Conservation (phyloP, 192 early-diverging fungal genomes). For the Backusella tuberculispora region DNA sequence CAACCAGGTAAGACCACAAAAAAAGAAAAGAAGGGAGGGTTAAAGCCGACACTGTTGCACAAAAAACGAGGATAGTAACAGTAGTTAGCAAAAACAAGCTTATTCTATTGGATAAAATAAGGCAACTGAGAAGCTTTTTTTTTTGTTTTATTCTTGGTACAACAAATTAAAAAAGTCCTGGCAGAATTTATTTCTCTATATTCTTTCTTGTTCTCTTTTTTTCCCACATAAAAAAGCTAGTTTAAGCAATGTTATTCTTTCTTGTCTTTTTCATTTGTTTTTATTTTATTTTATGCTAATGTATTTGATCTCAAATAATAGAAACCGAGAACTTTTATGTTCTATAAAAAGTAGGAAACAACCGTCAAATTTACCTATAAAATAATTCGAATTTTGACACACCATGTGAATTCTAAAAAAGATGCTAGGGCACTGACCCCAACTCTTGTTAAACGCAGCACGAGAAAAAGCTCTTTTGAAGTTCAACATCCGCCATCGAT, state of each 20-base stretch:
- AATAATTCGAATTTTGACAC: constrained; percentile 7
- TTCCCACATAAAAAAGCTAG: not conserved
- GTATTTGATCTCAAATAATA: not conserved
- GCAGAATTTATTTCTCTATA: not conserved
- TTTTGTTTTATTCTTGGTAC: not conserved
- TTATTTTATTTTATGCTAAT: too few relatives aligned
- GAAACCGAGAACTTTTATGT: not conserved
- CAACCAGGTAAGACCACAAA: too few relatives aligned
- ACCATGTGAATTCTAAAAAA: constrained; percentile 8
- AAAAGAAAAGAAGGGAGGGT: too few relatives aligned
- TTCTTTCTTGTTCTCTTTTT: constrained; percentile 6
- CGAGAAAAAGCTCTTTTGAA: constrained; percentile 6
- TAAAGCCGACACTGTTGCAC: not conserved
- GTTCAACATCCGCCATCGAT: constrained; percentile 14
- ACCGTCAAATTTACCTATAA: not conserved
- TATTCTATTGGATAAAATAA: constrained; percentile 3
- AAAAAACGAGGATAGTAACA: not conserved
- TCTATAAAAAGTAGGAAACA: not conserved
- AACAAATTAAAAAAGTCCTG: not conserved
- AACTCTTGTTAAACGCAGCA: constrained; percentile 10
- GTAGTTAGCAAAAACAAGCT: constrained; percentile 1
- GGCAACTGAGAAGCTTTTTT: constrained; percentile 12
- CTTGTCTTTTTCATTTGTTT: not conserved
- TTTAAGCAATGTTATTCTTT: not conserved
- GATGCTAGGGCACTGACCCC: constrained; percentile 2